Conservation (phyloP, 495 filamentous ascomycete species). For the Cetradonia linearis region DNA sequence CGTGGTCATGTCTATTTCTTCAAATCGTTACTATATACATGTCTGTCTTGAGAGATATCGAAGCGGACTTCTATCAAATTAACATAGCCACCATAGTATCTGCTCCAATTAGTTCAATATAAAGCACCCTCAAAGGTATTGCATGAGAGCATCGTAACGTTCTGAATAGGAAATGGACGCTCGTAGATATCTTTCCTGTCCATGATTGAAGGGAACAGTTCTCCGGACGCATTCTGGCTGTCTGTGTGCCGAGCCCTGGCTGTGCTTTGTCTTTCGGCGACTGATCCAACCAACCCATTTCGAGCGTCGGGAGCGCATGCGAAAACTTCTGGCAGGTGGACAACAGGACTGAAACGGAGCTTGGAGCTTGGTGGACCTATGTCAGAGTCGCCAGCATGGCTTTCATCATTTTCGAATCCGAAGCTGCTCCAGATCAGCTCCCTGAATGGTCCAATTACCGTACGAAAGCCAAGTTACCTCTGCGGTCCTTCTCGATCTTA, state of each 20-base stretch:
- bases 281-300: not conserved
- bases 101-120: not conserved
- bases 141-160: not conserved
- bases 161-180: not conserved
- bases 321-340: not conserved
- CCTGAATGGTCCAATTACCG: slow-evolving; percentile 21
- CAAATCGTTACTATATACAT: not conserved
- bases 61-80: not conserved
- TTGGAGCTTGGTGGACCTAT: slow-evolving; percentile 29
- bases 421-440: slow-evolving; percentile 30
- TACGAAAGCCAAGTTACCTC: slow-evolving; percentile 69
- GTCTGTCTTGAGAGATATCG: not conserved
- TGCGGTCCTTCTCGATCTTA: slow-evolving; percentile 70
- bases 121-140: not conserved
- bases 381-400: slow-evolving; percentile 73
- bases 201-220: not conserved
- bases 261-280: not conserved
- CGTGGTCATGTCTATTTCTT: not conserved
- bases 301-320: not conserved
- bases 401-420: slow-evolving; percentile 54
- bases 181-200: not conserved
- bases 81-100: not conserved
- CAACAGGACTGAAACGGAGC: not conserved
- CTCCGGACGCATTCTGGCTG: not conserved
- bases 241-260: not conserved